Evolutionary conservation across 2,329 filamentous ascomycete species (phyloP).

Genomic region (Pestalotiopsis sp.): DNA sequence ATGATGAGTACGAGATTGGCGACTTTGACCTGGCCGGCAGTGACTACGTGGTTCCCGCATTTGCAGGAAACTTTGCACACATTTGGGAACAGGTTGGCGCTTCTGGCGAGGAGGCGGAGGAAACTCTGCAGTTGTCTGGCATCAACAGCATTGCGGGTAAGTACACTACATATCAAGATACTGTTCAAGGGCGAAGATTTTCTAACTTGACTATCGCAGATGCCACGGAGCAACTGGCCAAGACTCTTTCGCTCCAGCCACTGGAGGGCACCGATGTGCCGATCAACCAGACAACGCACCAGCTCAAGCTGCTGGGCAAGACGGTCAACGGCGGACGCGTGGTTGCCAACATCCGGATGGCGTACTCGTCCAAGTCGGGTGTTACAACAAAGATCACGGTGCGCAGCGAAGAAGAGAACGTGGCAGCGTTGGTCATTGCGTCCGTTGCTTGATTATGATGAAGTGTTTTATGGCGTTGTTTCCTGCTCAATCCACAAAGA

Average conservation of each 20-base stretch:
- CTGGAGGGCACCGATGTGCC: slow-evolving; percentile 93
- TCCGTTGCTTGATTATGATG: slow-evolving; percentile 68
- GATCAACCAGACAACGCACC: slow-evolving; percentile 85
- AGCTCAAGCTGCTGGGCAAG: slow-evolving; percentile 94
- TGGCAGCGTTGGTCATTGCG: slow-evolving; percentile 80
- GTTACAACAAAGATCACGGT: slow-evolving; percentile 96
- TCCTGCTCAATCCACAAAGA: slow-evolving; percentile 25
- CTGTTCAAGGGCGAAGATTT: neutral
- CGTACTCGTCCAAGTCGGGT: slow-evolving; percentile 86
- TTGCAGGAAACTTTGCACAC: slow-evolving; percentile 92
- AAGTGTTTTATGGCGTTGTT: slow-evolving; percentile 27
- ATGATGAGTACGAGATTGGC: slow-evolving; percentile 96
- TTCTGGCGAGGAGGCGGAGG: slow-evolving; percentile 84
- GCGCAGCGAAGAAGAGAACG: slow-evolving; percentile 87
- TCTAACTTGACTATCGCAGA: slow-evolving; percentile 51
- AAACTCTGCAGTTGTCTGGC: slow-evolving; percentile 84
- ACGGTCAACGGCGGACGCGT: slow-evolving; percentile 88
- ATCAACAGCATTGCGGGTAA: slow-evolving; percentile 91
- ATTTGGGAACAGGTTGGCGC: slow-evolving; percentile 93
- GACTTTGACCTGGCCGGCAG: slow-evolving; percentile 88
- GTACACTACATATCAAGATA: slow-evolving; percentile 30
- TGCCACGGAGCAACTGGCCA: slow-evolving; percentile 87
- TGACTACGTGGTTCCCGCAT: slow-evolving; percentile 91
- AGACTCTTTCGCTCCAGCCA: slow-evolving; percentile 85
- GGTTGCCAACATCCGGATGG: slow-evolving; percentile 86